Percentiles rank a stretch among this genome's conserved stretches.
These are phyloP conservation scores for Botrytis porri DNA, from an alignment of 2,329 filamentous ascomycete species.

Conservation along the genomic window DNA sequence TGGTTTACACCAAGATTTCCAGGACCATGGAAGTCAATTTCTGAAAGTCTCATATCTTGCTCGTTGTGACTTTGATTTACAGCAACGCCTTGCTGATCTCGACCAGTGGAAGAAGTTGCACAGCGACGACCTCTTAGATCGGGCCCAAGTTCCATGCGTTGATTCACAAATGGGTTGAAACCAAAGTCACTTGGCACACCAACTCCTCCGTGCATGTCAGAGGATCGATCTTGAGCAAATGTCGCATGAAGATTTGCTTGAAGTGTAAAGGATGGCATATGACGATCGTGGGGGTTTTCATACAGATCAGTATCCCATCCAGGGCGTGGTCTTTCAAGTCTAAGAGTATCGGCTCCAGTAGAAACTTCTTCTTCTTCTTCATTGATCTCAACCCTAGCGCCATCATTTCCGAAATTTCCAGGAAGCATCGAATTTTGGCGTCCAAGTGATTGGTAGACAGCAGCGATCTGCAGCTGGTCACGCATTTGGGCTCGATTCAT, in stretches of 20 bases:
- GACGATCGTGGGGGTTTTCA: background rate
- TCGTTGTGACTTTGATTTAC: background rate
- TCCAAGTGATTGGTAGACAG: background rate
- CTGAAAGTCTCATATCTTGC: background rate
- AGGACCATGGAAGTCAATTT: too few species aligned
- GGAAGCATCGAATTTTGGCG: background rate
- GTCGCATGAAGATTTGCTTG: background rate
- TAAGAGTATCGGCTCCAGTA: accelerated
- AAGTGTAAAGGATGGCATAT: background rate
- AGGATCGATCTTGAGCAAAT: background rate
- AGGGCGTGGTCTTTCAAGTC: background rate
- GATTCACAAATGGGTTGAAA: background rate
- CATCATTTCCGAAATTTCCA: background rate
- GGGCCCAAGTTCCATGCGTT: background rate
- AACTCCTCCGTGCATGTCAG: too few species aligned
- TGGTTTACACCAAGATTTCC: too few species aligned
- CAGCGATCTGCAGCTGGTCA: background rate
- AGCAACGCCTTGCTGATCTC: background rate
- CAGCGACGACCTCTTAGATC: background rate
- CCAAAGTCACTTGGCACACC: background rate
- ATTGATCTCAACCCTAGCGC: background rate
- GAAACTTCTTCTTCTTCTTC: background rate
- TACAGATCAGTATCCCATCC: background rate
- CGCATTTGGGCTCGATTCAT: background rate
- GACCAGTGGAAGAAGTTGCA: too few species aligned